Evolutionary conservation across 202 grass and related monocot species (phyloP).

Genomic region (Schoenoplectus tabernaemontani): DNA sequence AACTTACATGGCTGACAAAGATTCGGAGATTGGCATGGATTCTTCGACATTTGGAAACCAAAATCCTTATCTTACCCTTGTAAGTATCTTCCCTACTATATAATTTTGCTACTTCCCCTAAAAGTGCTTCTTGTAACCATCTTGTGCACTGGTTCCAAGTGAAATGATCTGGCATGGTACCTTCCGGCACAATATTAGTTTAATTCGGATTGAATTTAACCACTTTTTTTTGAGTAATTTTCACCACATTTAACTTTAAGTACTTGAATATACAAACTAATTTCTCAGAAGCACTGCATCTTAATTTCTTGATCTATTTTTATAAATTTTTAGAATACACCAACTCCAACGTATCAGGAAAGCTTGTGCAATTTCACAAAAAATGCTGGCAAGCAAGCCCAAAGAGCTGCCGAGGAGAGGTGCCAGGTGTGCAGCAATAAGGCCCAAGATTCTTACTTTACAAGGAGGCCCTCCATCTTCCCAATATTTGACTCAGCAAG

Average conservation of each 20-base stretch:
- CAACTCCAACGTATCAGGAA: conserved; percentile 36
- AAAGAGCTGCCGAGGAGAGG: conserved; percentile 45
- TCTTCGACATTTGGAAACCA: conserved; percentile 14
- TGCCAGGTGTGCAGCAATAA: conserved; percentile 30
- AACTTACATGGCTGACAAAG: conserved; percentile 14
- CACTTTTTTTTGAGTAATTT: neutral
- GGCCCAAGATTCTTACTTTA: conserved; percentile 12
- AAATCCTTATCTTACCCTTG: conserved; percentile 19
- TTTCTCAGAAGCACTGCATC: neutral
- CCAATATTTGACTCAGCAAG: conserved; percentile 7
- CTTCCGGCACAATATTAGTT: neutral
- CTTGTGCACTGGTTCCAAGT: neutral
- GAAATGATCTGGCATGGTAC: neutral
- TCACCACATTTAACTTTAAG: neutral
- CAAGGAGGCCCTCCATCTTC: neutral
- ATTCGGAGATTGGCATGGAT: neutral
- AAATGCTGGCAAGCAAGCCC: conserved; percentile 44
- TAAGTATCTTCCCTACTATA: conserved; percentile 1
- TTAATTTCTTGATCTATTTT: neutral
- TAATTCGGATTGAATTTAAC: neutral
- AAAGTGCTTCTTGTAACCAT: neutral
- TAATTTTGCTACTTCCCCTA: neutral
- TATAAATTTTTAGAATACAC: conserved; percentile 33
- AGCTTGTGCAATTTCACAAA: conserved; percentile 49
- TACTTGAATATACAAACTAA: neutral